Evolutionary conservation across 1,139 yeast genomes (phyloP), one percentile per base, ranked within the genome.

Genomic region (Zygoascus meyerae): DNA sequence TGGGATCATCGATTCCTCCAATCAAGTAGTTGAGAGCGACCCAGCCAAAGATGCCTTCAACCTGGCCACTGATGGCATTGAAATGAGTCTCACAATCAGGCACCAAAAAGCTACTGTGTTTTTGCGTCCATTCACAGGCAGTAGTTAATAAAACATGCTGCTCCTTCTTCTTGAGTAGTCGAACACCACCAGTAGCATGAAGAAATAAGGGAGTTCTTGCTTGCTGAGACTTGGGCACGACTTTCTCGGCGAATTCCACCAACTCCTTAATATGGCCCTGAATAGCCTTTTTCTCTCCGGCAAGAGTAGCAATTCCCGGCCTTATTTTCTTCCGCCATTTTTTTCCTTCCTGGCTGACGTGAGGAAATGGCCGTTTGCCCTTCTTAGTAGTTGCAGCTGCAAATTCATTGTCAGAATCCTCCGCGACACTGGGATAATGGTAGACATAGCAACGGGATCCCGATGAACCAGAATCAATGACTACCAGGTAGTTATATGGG

Each of bases 11-110:
- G 40, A 83, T 70, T 0, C 80, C 68, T 1, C 83, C 84, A 34
- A 80, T 73, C 54, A 85, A 67, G 54, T 84, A 83, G 58, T 86
- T 86, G 38, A 86, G 69, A 0, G 87, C 79, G 8, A 86, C 68
- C 95, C 95, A 86, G 9, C 94, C 92, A 56, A 81, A 86, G 11
- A 86, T 58, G 0, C 95, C 95, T 65, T 86, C 95, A 2, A 76
- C 70, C 55, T 83, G 86, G 1, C 95, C 95, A 52, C 81, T 81
- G 40, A 86, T 80, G 17, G 84, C 77, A 49, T 79, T 77, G 26
- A 86, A 72, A 60, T 85, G 94, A 2, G 62, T 46, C 3, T 47
- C 56, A 52, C 75, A 71, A 46, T 72, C 75, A 1, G 80, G 78
- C 2, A 86, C 55, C 55, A 69, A 80, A 55, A 86, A 83, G 29